These are phyloP conservation scores for Tuber magnatum DNA, from an alignment of 495 filamentous ascomycete species.

Conservation along the genomic window DNA sequence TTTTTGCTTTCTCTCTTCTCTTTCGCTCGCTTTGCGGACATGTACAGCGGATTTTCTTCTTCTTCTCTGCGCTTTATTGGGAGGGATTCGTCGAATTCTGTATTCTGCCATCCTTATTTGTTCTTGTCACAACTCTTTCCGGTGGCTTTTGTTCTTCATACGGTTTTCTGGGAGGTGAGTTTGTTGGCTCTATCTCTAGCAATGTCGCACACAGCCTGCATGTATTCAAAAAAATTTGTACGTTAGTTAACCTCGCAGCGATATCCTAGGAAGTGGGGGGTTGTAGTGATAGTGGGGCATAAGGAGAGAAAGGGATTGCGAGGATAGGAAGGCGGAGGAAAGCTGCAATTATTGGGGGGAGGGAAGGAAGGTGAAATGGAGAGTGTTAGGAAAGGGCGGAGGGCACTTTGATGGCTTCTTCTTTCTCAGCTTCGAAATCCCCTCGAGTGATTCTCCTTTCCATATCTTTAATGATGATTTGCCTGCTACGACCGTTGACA, in stretches of 20 bases:
- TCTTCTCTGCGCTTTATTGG: constrained; percentile 37
- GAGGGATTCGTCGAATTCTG: constrained; percentile 31
- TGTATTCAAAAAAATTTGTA: constrained; percentile 19
- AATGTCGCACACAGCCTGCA: constrained; percentile 66
- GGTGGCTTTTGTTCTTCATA: constrained; percentile 25
- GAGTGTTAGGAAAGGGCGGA: constrained; percentile 22
- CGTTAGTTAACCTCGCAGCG: constrained; percentile 29
- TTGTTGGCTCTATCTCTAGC: constrained; percentile 44
- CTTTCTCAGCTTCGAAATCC: constrained; percentile 60
- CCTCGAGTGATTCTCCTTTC: constrained; percentile 61
- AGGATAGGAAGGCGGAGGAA: not conserved
- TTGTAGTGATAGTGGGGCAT: constrained; percentile 14
- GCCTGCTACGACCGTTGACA: constrained; percentile 72
- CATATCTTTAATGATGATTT: constrained; percentile 80
- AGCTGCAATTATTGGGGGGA: not conserved
- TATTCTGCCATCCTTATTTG: constrained; percentile 33
- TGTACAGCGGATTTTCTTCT: constrained; percentile 36
- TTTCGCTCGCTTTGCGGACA: constrained; percentile 20
- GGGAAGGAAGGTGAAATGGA: constrained; percentile 11
- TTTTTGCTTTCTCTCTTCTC: constrained; percentile 8
- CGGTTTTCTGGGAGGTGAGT: constrained; percentile 26
- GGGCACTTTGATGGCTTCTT: constrained; percentile 59
- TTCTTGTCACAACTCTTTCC: constrained; percentile 10
- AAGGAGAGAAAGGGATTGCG: not conserved
- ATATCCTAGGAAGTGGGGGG: constrained; percentile 6